Base-by-base conservation (phyloP, 495 filamentous ascomycete species). In the Penicillium bovifimosum region DNA sequence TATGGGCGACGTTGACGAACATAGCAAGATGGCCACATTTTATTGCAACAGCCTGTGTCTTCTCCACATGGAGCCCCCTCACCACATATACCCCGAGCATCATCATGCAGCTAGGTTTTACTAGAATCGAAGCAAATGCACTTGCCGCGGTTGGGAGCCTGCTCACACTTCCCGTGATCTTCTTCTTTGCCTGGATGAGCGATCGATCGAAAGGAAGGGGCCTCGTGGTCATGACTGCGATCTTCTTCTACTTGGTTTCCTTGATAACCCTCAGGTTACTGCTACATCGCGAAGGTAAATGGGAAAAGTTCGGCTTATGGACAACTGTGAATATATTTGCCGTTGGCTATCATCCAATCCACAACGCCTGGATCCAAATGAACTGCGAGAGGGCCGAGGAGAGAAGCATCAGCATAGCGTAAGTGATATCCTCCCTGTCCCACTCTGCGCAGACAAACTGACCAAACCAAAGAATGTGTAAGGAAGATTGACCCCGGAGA, bases 41-140 rank as follows among this genome's bases (percentile, higher is more conserved):
- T 16, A 35, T 74, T 7, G 53, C 64, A 10, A 72, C 71, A 0
- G 60, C 65, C 0, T 65, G 61, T 39, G 66, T 69, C 1, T 67
- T 72, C 27, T 58, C 68, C 1, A 72, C 72, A 1, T 67, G 64
- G 62, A 62, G 65, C 35, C 65, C 71, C 0, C 48, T 74, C 0
- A 64, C 60, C 24, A 69, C 69, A 0, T 75, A 74, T 47, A 68
- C 69, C 1, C 72, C 72, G 1, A 68, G 56, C 14, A 64, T 74
- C 0, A 61, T 73, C 8, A 60, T 67, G 59, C 56, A 61, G 0
- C 59, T 72, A 1, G 71, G 73, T 0, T 69, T 72, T 46, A 24
- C 46, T 1, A 36, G 65, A 9, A 49, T 70, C 5, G 17, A 57
- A 35, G 56, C 68, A 5, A 74, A 74, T 42, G 64, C 67, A 13